Percentiles rank a stretch among this genome's conserved stretches.
phyloP scores from a whole-genome alignment of 1,284 basidiomycete species.

The Ceratobasidium sp. region DNA sequence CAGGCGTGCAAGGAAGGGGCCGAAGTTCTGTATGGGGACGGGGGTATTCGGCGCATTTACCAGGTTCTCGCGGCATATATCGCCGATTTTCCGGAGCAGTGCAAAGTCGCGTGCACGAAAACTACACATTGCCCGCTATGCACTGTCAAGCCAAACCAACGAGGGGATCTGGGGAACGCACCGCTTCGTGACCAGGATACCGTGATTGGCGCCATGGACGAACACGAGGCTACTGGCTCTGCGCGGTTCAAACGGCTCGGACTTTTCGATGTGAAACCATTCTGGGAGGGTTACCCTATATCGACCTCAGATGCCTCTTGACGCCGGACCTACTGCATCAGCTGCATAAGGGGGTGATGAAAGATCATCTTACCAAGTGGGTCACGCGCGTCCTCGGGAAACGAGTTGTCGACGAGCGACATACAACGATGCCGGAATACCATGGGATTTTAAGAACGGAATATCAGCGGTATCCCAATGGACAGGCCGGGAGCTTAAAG shows the following conservation, averaged over 20 bases:
- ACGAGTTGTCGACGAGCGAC: slow-evolving; percentile 36
- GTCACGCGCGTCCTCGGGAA: slow-evolving; percentile 13
- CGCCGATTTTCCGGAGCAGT: slow-evolving; percentile 20
- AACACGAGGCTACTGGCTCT: neutral
- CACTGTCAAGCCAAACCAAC: neutral
- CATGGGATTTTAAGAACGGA: neutral
- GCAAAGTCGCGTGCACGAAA: slow-evolving; percentile 6
- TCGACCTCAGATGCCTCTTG: slow-evolving; percentile 67
- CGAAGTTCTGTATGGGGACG: slow-evolving; percentile 38
- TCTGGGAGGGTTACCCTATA: slow-evolving; percentile 76
- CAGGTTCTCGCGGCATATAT: neutral
- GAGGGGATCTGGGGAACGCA: neutral
- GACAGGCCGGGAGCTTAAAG: slow-evolving; percentile 50
- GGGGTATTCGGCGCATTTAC: slow-evolving; percentile 13
- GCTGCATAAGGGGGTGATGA: slow-evolving; percentile 48
- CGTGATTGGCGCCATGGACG: neutral
- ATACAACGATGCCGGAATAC: slow-evolving; percentile 10
- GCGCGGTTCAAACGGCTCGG: neutral
- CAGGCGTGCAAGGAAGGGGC: slow-evolving; percentile 43
- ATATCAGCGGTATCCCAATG: slow-evolving; percentile 48
- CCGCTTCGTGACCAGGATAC: neutral
- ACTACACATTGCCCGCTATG: slow-evolving; percentile 24
- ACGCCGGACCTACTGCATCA: slow-evolving; percentile 53
- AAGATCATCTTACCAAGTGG: slow-evolving; percentile 46
- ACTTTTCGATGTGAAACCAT: slow-evolving; percentile 44